These are phyloP conservation scores for Hanseniaspora lachancei DNA, from an alignment of 805 yeast genomes.

Conservation along the genomic window DNA sequence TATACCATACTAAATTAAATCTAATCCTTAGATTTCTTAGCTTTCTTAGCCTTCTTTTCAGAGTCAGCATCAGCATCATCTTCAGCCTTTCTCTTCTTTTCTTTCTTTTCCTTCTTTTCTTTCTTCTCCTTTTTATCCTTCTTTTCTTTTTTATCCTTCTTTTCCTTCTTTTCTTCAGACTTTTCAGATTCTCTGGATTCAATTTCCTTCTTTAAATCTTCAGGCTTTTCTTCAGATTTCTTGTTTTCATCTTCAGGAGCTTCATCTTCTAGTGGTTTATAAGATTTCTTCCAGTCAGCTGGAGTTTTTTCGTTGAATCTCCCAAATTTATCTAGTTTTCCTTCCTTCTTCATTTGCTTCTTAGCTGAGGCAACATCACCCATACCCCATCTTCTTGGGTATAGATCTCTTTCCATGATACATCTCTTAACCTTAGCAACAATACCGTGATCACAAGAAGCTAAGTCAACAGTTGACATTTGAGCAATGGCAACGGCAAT, in stretches of 20 bases:
- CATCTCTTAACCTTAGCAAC: slow-evolving; percentile 98
- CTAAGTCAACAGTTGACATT: slow-evolving; percentile 95
- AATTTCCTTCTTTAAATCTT: slow-evolving; percentile 24
- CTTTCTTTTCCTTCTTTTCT: slow-evolving; percentile 42
- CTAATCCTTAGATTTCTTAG: slow-evolving; percentile 28
- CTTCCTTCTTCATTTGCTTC: slow-evolving; percentile 94
- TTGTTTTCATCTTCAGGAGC: slow-evolving; percentile 28
- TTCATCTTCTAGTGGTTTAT: slow-evolving; percentile 55
- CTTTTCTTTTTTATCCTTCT: slow-evolving; percentile 50
- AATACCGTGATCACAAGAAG: slow-evolving; percentile 94
- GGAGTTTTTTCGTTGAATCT: slow-evolving; percentile 91
- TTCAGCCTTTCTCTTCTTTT: slow-evolving; percentile 28
- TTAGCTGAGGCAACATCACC: slow-evolving; percentile 98
- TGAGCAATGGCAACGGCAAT: slow-evolving; percentile 97
- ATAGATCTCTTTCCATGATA: slow-evolving; percentile 98
- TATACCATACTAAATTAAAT: background rate
- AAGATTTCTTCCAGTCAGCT: slow-evolving; percentile 74
- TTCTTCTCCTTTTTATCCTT: slow-evolving; percentile 42
- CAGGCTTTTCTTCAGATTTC: slow-evolving; percentile 24
- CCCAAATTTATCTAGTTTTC: slow-evolving; percentile 92
- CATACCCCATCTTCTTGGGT: slow-evolving; percentile 99
- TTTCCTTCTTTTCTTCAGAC: slow-evolving; percentile 43
- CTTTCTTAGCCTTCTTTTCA: slow-evolving; percentile 31
- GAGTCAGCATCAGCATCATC: slow-evolving; percentile 25
- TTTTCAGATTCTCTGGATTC: slow-evolving; percentile 36